Evolutionary conservation across 2,329 filamentous ascomycete species (phyloP), one percentile per base, ranked within the genome.

Genomic region (Colletotrichum spaethianum): DNA sequence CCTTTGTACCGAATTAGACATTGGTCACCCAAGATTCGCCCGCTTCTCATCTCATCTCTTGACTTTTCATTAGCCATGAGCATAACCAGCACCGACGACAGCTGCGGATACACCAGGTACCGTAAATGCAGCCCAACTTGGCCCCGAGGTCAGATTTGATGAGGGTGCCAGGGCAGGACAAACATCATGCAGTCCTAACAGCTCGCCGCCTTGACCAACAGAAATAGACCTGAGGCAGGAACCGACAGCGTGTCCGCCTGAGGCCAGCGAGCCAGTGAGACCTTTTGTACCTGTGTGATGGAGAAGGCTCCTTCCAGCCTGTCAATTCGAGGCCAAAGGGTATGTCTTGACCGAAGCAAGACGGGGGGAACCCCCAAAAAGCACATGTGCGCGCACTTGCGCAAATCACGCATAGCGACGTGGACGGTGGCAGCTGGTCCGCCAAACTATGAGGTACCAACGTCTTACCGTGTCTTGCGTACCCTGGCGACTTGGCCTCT

Each of bases 41-140:
- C 46, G 53, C 14, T n/a, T 42, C 48, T 57, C 56, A 55, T 23
- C 48, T 53, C 61, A 40, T 53, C 36, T 28, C 18, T 20, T 20
- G 3, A 61, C n/a, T 8, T 18, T 44, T 53, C 14, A 8, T 52
- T 52, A 50, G 16, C 4, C 8, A 31, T 46, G 56, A 23, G 44
- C 46, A 62, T 62, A 36, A 61, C 26, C 23, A 38, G 44, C 14
- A 23, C 61, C 36, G 16, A 55, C 46, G 23, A 61, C 63, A 67
- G 44, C 36, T 67, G 33, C 55, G 33, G 42, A 55, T 31, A 18
- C 36, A n/a, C 23, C 9, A 59, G 53, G 8, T 40, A 36, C 55
- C n/a, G 52, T 14, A 33, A 52, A 57, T 36, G 48, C 33, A 33
- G 23, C 18, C 59, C 11, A 20, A 53, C 36, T 36, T 40, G 26